Percentiles rank a stretch among this genome's conserved stretches.
phyloP scores from a whole-genome alignment of 257 asterid species.

The Penstemon davidsonii region DNA sequence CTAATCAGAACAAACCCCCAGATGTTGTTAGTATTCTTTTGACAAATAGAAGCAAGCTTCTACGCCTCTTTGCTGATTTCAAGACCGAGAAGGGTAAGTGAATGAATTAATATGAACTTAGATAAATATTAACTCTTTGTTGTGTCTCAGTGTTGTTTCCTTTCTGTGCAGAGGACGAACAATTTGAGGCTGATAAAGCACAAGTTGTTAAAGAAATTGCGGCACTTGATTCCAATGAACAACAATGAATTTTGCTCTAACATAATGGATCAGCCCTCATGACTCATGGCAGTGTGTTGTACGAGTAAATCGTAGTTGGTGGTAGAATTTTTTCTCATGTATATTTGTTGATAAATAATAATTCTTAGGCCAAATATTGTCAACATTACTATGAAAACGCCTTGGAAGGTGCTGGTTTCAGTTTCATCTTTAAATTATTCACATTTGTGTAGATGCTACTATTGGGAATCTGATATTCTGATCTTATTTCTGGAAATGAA shows the following conservation, averaged over 20 bases:
- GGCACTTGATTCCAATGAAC: slow-evolving; percentile 69
- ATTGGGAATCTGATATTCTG: slow-evolving; percentile 11
- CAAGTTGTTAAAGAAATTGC: slow-evolving; percentile 86
- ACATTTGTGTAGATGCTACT: not conserved
- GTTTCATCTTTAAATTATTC: not conserved
- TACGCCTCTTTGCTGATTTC: slow-evolving; percentile 81
- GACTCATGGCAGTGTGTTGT: slow-evolving; percentile 33
- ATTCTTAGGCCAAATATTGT: slow-evolving; percentile 7
- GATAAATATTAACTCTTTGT: not conserved
- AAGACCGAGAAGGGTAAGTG: slow-evolving; percentile 72
- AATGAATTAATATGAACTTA: not conserved
- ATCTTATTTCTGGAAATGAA: not conserved
- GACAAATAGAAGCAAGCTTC: slow-evolving; percentile 78
- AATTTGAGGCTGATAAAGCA: slow-evolving; percentile 88
- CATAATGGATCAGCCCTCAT: slow-evolving; percentile 19
- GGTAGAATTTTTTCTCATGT: slow-evolving; percentile 16
- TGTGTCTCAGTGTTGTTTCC: slow-evolving; percentile 15
- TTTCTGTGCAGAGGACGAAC: slow-evolving; percentile 76
- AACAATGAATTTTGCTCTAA: slow-evolving; percentile 27
- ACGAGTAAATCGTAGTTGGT: slow-evolving; percentile 26
- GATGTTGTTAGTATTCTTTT: slow-evolving; percentile 76
- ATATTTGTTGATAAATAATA: slow-evolving; percentile 28
- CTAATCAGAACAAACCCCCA: slow-evolving; percentile 86
- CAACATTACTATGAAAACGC: slow-evolving; percentile 7
- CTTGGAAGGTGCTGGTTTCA: not conserved